Conservation (phyloP, 306 rosid genomes). For the Dryas octopetala region DNA sequence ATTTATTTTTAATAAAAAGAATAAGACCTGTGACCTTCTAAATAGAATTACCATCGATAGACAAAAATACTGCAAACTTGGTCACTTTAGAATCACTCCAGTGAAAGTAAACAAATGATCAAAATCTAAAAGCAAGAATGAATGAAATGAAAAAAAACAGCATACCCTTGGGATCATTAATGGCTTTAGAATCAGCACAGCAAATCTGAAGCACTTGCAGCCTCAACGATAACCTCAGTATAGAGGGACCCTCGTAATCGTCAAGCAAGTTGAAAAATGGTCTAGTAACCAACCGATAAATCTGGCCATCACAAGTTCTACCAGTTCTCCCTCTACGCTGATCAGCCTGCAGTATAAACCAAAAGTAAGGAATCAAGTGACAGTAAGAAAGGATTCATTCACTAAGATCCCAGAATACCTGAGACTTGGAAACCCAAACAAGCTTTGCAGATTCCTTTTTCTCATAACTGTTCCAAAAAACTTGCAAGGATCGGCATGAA, state of each 20-base stretch:
- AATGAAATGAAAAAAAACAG: not conserved
- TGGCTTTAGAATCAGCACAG: slow-evolving; percentile 77
- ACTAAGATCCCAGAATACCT: slow-evolving; percentile 48
- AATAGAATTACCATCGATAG: not conserved
- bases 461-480: slow-evolving; percentile 56
- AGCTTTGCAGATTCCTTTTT: slow-evolving; percentile 61
- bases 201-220: slow-evolving; percentile 74
- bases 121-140: not conserved
- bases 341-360: slow-evolving; percentile 57
- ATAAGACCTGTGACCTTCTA: not conserved
- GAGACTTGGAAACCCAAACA: slow-evolving; percentile 91
- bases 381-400: slow-evolving; percentile 4
- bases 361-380: slow-evolving; percentile 24
- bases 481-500: slow-evolving; percentile 87
- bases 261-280: slow-evolving; percentile 60
- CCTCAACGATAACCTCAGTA: slow-evolving; percentile 74
- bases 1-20: not conserved
- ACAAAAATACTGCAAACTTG: not conserved
- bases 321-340: slow-evolving; percentile 95
- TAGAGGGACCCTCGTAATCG: slow-evolving; percentile 64
- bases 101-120: slow-evolving; percentile 6
- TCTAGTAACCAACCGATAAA: slow-evolving; percentile 71
- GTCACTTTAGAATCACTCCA: slow-evolving; percentile 5
- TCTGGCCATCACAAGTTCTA: slow-evolving; percentile 90
- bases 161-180: slow-evolving; percentile 78